These are phyloP conservation scores for Melampsora occidentalis DNA, from an alignment of 1,284 basidiomycete species.

Conservation along the genomic window DNA sequence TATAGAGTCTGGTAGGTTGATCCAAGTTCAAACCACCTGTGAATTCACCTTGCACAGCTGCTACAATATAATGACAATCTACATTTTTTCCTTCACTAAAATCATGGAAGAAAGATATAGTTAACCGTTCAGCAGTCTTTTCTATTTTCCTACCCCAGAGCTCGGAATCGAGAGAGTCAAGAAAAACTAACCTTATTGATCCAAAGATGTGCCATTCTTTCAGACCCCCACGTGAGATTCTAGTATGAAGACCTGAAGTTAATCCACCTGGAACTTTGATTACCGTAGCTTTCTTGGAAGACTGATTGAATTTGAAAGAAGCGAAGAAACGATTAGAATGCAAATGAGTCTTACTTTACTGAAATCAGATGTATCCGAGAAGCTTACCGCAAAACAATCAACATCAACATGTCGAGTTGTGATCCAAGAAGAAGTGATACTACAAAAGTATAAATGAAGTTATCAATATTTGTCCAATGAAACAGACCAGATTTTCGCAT, in stretches of 20 bases:
- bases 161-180: neutral
- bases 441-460: neutral
- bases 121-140: neutral
- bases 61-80: conserved; percentile 71
- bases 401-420: conserved; percentile 20
- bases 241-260: conserved; percentile 7
- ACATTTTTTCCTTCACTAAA: conserved; percentile 65
- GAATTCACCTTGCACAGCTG: conserved; percentile 69
- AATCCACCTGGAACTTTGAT: conserved; percentile 2
- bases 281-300: conserved; percentile 24
- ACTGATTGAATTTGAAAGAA: neutral
- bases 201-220: conserved; percentile 15
- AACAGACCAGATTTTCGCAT: neutral
- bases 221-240: neutral
- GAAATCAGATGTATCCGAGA: too few relatives aligned
- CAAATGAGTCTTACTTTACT: neutral
- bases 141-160: too few relatives aligned
- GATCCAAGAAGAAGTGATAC: conserved; percentile 25
- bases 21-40: conserved; percentile 67
- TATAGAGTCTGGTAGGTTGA: conserved; percentile 68
- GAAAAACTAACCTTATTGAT: neutral
- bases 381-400: conserved; percentile 6
- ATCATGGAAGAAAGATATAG: neutral
- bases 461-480: too few relatives aligned
- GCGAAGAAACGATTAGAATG: neutral